Conservation (phyloP, 495 filamentous ascomycete genomes). For the Daldinia loculata region DNA sequence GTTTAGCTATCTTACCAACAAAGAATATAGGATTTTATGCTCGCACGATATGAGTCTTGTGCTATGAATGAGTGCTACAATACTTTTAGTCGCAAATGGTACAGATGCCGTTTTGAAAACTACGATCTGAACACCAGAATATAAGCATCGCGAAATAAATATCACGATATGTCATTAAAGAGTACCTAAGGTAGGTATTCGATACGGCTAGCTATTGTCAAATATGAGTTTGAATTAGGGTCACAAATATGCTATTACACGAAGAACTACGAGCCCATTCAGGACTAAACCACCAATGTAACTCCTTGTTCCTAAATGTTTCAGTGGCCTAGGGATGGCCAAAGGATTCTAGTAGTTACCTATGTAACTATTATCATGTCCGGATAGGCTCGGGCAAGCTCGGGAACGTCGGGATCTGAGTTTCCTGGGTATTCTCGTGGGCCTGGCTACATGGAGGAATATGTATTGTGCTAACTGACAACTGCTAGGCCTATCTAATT, state of each 20-base stretch:
- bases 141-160: not conserved
- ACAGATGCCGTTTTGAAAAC: not conserved
- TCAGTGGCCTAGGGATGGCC: not conserved
- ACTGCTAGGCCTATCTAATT: not conserved
- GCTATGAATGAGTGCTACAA: too few relatives aligned
- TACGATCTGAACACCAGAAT: not conserved
- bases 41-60: not conserved
- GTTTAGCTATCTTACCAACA: not conserved
- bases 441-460: not conserved
- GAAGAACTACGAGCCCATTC: not conserved
- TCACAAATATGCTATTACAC: not conserved
- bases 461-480: not conserved
- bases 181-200: not conserved
- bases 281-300: not conserved
- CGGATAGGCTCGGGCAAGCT: not conserved
- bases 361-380: not conserved
- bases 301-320: not conserved
- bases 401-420: not conserved
- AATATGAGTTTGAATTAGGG: not conserved
- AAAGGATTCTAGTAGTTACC: not conserved
- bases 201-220: not conserved
- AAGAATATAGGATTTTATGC: not conserved
- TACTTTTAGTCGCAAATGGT: not conserved
- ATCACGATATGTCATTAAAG: not conserved
- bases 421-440: not conserved